Conservation (phyloP, 1,284 basidiomycete genomes). For the Pterulicium gracile region DNA sequence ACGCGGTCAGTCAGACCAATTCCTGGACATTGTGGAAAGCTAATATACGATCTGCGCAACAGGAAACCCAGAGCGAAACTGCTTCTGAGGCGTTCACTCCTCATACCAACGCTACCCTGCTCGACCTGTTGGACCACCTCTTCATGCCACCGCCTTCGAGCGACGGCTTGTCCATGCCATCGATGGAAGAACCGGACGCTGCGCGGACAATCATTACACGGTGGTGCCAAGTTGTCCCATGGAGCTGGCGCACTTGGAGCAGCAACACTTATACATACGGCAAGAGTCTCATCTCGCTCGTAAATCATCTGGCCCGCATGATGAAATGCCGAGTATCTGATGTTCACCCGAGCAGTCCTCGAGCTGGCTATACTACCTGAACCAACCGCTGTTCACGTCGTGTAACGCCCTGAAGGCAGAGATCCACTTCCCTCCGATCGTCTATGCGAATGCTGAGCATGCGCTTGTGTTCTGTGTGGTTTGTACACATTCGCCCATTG, state of each 20-base stretch:
- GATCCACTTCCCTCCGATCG: background rate
- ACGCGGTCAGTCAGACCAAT: slow-evolving; percentile 30
- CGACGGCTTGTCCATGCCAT: background rate
- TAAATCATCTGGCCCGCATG: too few species aligned
- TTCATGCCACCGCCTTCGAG: background rate
- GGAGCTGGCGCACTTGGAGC: background rate
- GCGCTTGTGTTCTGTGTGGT: background rate
- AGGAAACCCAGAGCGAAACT: background rate
- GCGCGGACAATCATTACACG: slow-evolving; percentile 1
- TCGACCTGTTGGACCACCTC: background rate
- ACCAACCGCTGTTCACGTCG: background rate
- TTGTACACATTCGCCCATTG: background rate
- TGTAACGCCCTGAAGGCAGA: background rate
- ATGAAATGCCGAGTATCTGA: too few species aligned
- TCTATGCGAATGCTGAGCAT: background rate
- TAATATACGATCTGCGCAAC: too few species aligned
- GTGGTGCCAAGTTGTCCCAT: background rate
- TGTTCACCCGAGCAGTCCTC: background rate
- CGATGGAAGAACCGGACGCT: slow-evolving; percentile 1
- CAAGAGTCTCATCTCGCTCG: too few species aligned
- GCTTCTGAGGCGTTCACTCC: background rate
- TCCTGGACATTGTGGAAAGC: background rate
- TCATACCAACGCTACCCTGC: slow-evolving; percentile 3
- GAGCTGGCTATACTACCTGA: background rate
- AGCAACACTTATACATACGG: too few species aligned